phyloP scores from a whole-genome alignment of 192 early-diverging fungal genomes.

The Cladochytrium replicatum region DNA sequence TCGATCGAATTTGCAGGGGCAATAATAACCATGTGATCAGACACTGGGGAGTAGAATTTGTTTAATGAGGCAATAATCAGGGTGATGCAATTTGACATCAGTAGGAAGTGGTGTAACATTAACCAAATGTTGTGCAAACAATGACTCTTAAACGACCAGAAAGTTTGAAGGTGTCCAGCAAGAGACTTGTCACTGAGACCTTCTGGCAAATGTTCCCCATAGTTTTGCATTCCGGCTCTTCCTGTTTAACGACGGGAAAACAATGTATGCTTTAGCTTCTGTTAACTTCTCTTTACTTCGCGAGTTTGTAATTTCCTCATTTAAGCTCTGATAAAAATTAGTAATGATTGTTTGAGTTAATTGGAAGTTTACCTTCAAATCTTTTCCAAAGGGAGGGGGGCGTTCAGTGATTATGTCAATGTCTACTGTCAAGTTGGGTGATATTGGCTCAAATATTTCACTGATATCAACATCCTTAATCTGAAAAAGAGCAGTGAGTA shows the following conservation, averaged over 20 bases:
- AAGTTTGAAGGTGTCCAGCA: too few species aligned
- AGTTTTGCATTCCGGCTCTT: slow-evolving; percentile 32
- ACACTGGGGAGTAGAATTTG: too few species aligned
- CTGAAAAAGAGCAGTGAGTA: slow-evolving; percentile 13
- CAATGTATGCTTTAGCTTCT: slow-evolving; percentile 4
- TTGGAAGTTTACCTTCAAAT: slow-evolving; percentile 1
- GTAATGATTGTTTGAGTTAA: neutral
- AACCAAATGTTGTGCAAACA: too few species aligned
- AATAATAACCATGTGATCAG: too few species aligned
- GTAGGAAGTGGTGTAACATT: too few species aligned
- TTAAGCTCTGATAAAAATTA: neutral
- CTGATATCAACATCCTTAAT: slow-evolving; percentile 14
- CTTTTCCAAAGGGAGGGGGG: slow-evolving; percentile 24
- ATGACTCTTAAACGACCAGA: too few species aligned
- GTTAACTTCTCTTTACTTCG: neutral
- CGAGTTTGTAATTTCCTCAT: neutral
- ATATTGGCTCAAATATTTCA: slow-evolving; percentile 10
- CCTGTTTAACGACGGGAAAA: slow-evolving; percentile 18
- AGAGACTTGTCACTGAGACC: too few species aligned
- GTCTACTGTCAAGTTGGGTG: slow-evolving; percentile 20
- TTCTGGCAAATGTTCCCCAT: too few species aligned
- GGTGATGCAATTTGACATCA: too few species aligned
- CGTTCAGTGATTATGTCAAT: slow-evolving; percentile 21
- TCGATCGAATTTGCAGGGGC: too few species aligned
- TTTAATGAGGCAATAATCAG: too few species aligned